These are phyloP conservation scores for Ascochyta koolunga DNA, from an alignment of 2,329 filamentous ascomycete species.

Conservation along the genomic window DNA sequence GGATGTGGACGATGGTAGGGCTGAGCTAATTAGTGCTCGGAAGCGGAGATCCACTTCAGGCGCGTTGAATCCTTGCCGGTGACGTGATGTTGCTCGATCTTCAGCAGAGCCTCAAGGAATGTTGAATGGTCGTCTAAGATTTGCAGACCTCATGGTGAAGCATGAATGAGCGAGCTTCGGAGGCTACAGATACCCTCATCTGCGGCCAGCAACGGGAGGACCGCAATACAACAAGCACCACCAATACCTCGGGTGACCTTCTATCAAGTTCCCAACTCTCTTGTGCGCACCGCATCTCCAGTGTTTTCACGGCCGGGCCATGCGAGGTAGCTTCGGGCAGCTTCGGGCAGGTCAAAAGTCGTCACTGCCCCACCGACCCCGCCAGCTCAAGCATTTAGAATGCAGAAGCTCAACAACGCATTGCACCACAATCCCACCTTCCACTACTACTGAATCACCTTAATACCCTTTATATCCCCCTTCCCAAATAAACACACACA, in stretches of 20 bases:
- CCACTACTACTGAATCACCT: slow-evolving; percentile 7
- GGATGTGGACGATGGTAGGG: slow-evolving; percentile 18
- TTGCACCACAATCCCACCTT: slow-evolving; percentile 26
- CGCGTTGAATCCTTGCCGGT: slow-evolving; percentile 12
- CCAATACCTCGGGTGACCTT: slow-evolving; percentile 16
- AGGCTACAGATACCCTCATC: too few species aligned
- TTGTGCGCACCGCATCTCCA: slow-evolving; percentile 30
- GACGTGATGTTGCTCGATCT: slow-evolving; percentile 11
- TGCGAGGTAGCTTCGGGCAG: slow-evolving; percentile 20
- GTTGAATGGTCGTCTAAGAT: neutral
- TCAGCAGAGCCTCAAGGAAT: slow-evolving; percentile 9
- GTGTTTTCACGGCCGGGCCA: slow-evolving; percentile 37
- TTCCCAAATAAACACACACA: slow-evolving; percentile 5
- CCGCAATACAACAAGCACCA: neutral
- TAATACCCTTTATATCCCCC: slow-evolving; percentile 12
- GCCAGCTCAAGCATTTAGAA: slow-evolving; percentile 33
- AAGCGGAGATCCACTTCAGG: slow-evolving; percentile 15
- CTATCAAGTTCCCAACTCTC: slow-evolving; percentile 6
- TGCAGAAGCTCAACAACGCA: slow-evolving; percentile 41
- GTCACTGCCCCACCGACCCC: slow-evolving; percentile 35
- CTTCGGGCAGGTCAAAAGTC: slow-evolving; percentile 19
- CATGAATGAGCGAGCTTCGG: neutral
- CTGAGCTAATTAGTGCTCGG: slow-evolving; percentile 27
- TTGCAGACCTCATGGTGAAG: neutral
- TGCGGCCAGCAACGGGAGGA: neutral